Conservation (phyloP, 2,329 filamentous ascomycete species). For the Trichophyton benhamiae region DNA sequence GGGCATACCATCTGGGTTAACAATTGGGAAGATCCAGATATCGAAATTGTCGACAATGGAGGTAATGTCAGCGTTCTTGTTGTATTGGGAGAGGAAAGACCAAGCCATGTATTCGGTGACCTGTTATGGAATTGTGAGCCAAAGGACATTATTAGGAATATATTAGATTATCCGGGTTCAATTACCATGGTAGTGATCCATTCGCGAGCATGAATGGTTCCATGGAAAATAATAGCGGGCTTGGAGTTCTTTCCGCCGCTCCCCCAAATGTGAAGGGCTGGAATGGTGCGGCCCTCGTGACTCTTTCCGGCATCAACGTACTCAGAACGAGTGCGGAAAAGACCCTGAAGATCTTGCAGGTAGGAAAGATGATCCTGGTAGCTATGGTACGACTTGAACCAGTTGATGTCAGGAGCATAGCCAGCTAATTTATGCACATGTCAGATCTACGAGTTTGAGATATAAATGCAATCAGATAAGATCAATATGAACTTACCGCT, state of each 20-base stretch:
- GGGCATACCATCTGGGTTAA: slow-evolving; percentile 48
- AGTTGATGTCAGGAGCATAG: slow-evolving; percentile 26
- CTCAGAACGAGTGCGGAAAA: slow-evolving; percentile 37
- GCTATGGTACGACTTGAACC: slow-evolving; percentile 45
- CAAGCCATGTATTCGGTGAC: slow-evolving; percentile 42
- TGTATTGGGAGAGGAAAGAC: slow-evolving; percentile 39
- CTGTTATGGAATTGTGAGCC: neutral
- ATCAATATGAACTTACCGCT: slow-evolving; percentile 15
- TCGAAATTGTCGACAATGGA: slow-evolving; percentile 50
- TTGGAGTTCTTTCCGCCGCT: slow-evolving; percentile 32
- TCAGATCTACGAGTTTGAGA: neutral
- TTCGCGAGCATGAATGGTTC: slow-evolving; percentile 48
- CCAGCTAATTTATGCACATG: neutral
- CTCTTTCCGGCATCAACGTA: slow-evolving; percentile 41
- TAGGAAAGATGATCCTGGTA: slow-evolving; percentile 43
- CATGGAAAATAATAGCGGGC: slow-evolving; percentile 45
- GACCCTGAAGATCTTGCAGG: slow-evolving; percentile 35
- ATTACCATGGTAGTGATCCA: slow-evolving; percentile 46
- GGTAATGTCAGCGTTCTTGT: slow-evolving; percentile 24
- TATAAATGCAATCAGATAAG: neutral
- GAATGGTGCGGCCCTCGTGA: slow-evolving; percentile 34
- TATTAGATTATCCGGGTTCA: neutral
- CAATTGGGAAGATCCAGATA: slow-evolving; percentile 52
- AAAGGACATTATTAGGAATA: neutral
- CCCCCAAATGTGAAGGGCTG: slow-evolving; percentile 44